These are phyloP conservation scores for Agaricus subrufescens DNA, from an alignment of 768 basidiomycete genomes.

Conservation along the genomic window DNA sequence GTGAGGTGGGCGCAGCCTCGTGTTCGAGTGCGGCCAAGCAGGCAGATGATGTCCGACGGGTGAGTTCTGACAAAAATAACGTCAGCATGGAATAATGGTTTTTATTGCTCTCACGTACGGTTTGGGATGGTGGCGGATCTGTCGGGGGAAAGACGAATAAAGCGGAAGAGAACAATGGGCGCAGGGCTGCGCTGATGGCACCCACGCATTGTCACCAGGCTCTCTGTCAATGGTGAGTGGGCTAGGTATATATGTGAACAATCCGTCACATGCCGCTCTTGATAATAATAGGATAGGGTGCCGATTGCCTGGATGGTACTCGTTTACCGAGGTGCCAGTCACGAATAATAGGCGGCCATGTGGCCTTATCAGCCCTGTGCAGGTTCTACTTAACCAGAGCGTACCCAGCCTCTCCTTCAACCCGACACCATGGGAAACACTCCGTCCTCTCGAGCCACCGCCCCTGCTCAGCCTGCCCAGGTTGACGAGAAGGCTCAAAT, in stretches of 20 bases:
- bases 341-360: too few relatives aligned
- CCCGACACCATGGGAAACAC: conserved; percentile 25
- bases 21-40: not conserved
- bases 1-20: not conserved
- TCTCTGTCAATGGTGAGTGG: not conserved
- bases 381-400: too few relatives aligned
- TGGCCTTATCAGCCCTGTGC: too few relatives aligned
- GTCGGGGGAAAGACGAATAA: too few relatives aligned
- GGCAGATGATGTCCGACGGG: not conserved
- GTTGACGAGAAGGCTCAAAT: conserved; percentile 17
- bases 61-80: not conserved
- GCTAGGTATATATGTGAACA: not conserved
- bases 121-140: too few relatives aligned
- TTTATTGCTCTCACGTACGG: too few relatives aligned
- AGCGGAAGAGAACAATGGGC: not conserved
- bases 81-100: too few relatives aligned
- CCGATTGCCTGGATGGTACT: too few relatives aligned
- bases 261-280: too few relatives aligned
- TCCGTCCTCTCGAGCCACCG: conserved; percentile 23
- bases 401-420: too few relatives aligned
- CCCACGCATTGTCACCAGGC: not conserved
- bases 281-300: too few relatives aligned
- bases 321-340: too few relatives aligned
- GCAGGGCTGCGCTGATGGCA: not conserved
- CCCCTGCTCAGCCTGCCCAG: conserved; percentile 18